phyloP scores from a whole-genome alignment of 2,329 filamentous ascomycete genomes.

The Ceratocystis huliohia region DNA sequence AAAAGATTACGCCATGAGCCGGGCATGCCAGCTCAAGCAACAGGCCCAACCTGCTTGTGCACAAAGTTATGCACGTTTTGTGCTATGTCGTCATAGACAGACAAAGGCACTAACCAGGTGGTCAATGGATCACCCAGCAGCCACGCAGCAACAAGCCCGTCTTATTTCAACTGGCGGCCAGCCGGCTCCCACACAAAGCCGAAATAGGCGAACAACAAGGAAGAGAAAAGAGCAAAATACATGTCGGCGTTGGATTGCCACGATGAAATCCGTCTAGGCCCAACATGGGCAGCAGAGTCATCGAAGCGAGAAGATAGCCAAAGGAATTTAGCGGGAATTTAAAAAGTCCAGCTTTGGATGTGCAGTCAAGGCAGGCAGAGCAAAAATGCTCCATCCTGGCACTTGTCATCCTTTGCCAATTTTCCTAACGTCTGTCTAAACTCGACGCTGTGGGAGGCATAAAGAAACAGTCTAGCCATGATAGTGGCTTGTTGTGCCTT shows the following conservation, averaged over 20 bases:
- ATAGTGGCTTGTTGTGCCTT: no score
- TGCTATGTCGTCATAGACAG: neutral
- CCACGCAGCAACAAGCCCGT: neutral
- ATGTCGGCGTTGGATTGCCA: neutral
- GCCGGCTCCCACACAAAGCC: neutral
- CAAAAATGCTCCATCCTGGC: neutral
- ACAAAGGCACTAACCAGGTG: neutral
- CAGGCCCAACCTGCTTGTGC: neutral
- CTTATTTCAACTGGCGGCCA: neutral
- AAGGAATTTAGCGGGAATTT: neutral
- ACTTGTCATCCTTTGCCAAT: no score
- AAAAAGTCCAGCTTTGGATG: neutral
- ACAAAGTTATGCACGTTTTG: neutral
- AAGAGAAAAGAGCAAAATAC: neutral
- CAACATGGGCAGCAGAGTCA: neutral
- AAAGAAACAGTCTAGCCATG: no score
- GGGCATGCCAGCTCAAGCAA: no score
- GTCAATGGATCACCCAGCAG: neutral
- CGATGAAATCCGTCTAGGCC: slow-evolving; percentile 6
- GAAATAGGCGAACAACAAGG: neutral
- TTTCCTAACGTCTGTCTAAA: no score
- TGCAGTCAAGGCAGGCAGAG: neutral
- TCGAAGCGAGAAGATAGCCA: neutral
- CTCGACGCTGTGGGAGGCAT: no score
- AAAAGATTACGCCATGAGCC: neutral